Conservation (phyloP, 805 yeast genomes). For the Wickerhamiella vanderwaltii region DNA sequence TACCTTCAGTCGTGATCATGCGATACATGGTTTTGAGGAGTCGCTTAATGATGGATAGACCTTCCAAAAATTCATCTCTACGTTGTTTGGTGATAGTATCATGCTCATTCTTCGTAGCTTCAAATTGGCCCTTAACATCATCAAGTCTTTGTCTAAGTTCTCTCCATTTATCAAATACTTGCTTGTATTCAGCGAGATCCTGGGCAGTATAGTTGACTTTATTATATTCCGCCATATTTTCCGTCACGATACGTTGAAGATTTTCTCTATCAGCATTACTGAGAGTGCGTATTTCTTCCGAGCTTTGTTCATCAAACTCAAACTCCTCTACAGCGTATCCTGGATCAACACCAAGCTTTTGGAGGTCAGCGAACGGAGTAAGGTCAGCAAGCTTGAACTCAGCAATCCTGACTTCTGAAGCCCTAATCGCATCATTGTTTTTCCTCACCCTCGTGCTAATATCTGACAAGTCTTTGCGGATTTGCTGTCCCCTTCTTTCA, state of each 20-base stretch:
- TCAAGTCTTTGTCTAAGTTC: constrained; percentile 45
- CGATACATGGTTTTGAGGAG: constrained; percentile 94
- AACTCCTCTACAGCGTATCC: not conserved
- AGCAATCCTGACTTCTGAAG: not conserved
- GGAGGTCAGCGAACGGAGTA: not conserved
- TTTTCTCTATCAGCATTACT: not conserved
- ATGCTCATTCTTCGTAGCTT: constrained; percentile 42
- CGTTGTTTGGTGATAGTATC: constrained; percentile 36
- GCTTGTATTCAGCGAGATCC: constrained; percentile 36
- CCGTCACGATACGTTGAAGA: not conserved
- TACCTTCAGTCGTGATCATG: constrained; percentile 98
- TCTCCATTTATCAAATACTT: constrained; percentile 50
- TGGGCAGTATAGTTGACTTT: not conserved
- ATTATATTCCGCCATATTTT: not conserved
- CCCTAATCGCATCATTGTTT: not conserved
- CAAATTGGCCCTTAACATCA: constrained; percentile 44
- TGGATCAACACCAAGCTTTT: not conserved
- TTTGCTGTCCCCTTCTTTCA: constrained; percentile 24
- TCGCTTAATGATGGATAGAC: constrained; percentile 73
- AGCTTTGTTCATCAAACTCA: not conserved
- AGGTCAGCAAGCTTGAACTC: not conserved
- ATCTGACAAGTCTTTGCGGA: not conserved
- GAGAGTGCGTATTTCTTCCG: not conserved
- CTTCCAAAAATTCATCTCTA: constrained; percentile 83
- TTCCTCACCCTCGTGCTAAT: not conserved